Evolutionary conservation across 2,329 filamentous ascomycete genomes (phyloP).

Genomic region (Thelonectria olida): DNA sequence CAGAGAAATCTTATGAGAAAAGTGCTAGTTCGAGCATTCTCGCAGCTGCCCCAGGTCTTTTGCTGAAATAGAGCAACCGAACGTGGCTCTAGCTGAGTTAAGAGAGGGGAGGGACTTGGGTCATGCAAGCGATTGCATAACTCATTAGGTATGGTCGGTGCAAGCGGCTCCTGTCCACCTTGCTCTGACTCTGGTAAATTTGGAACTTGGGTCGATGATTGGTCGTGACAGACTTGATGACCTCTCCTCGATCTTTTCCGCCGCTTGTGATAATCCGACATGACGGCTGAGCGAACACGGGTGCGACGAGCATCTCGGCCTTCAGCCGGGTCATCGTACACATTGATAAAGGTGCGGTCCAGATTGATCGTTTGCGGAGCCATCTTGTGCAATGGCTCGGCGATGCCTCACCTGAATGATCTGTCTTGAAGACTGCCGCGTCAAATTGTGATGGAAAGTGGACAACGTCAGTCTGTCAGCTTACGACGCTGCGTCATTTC

Average conservation of each 20-base stretch:
- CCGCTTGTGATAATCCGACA: neutral
- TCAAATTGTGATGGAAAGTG: too few species aligned
- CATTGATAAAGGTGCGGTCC: neutral
- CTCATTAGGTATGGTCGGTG: too few species aligned
- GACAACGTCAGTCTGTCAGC: too few species aligned
- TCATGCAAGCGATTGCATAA: too few species aligned
- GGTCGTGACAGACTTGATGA: neutral
- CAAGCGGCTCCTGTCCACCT: too few species aligned
- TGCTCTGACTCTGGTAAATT: too few species aligned
- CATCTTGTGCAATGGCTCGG: too few species aligned
- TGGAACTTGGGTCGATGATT: too few species aligned
- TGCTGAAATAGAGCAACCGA: neutral
- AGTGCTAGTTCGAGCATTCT: neutral
- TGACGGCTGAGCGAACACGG: neutral
- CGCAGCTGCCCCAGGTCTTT: neutral
- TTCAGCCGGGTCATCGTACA: neutral
- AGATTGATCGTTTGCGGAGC: neutral
- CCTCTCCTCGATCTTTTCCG: neutral
- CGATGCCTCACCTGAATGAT: too few species aligned
- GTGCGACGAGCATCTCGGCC: neutral
- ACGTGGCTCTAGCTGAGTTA: neutral
- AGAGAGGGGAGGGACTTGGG: neutral
- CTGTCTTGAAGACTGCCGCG: too few species aligned
- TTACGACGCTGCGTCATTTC: too few species aligned
- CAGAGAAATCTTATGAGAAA: neutral